Evolutionary conservation across 441 rosid species (phyloP), one percentile per base, ranked within the genome.

Genomic region (Gossypium schwendimanii): DNA sequence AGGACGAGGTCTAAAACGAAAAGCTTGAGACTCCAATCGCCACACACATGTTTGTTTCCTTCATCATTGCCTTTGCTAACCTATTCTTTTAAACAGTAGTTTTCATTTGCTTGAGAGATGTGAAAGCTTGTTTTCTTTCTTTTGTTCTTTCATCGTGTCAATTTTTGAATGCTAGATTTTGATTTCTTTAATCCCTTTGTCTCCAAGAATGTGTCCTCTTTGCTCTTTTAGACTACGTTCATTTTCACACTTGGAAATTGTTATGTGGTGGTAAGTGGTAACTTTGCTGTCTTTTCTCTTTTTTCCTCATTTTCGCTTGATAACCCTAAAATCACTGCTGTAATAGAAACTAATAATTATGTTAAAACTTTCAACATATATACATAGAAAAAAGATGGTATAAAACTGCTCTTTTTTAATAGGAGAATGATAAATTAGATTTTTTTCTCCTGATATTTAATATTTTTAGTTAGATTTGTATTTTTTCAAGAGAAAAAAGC

Each of bases 41-140:
- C 15, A 28, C 10, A 68, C 58, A 49, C 23, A 26, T n/a, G 36
- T 44, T 11, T 47, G 21, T 14, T 28, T 20, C 14, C 11, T 2
- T 55, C 63, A 70, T 70, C 63, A 36, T 54, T 33, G 1, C 52
- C 50, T 18, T 6, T 17, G 57, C 58, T n/a, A 47, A 24, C 41
- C 26, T 23, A 65, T 50, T 4, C 49, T 18, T 26, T 21, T 23
- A 20, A 59, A 26, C 3, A 2, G 0, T 12, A 12, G 2, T 59
- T 59, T 28, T 60, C 28, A 58, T 23, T 41, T 57, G 60, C 52
- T 58, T 15, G 59, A 33, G 63, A 50, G 6, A 17, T 23, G 73
- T 36, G 73, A 62, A 53, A 53, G 59, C 58, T 23, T 63, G 47
- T 64, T 69, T 62, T 61, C 36, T 59, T 45, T 73, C 31, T 11